These are phyloP conservation scores for Escovopsis weberi DNA, from an alignment of 2,329 filamentous ascomycete species.

Conservation along the genomic window DNA sequence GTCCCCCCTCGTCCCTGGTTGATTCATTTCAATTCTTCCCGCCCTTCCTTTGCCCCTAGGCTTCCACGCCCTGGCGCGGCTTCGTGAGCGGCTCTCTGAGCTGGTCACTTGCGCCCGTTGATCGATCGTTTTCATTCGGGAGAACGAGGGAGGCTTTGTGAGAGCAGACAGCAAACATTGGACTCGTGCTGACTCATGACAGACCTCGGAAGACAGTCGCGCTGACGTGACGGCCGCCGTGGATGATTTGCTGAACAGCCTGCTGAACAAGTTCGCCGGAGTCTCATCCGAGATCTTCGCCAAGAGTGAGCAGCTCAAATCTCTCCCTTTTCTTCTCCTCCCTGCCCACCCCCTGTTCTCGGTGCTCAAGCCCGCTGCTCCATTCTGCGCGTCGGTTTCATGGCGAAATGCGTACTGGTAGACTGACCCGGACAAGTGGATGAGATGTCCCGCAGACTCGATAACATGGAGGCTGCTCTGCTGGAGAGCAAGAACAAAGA, in stretches of 20 bases:
- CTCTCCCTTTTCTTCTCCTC: neutral
- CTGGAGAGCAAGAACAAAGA: constrained; percentile 38
- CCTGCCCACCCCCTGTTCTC: no score
- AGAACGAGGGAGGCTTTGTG: neutral
- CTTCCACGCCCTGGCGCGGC: no score
- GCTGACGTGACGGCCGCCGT: constrained; percentile 62
- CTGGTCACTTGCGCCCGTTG: neutral
- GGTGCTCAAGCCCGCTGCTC: no score
- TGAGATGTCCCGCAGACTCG: constrained; percentile 77
- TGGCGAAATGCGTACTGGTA: neutral
- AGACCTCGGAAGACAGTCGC: constrained; percentile 4
- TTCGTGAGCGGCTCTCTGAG: no score
- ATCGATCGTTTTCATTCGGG: neutral
- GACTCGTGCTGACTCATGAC: neutral
- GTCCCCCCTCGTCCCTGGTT: no score
- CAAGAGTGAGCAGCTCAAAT: constrained; percentile 48
- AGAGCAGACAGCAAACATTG: neutral
- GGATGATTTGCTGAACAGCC: constrained; percentile 71
- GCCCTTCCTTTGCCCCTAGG: no score
- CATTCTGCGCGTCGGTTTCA: no score
- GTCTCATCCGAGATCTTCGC: constrained; percentile 78
- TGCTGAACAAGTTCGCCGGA: constrained; percentile 72
- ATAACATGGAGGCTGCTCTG: constrained; percentile 66
- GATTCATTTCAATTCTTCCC: no score
- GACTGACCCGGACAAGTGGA: constrained; percentile 51